phyloP scores from a whole-genome alignment of 2,329 filamentous ascomycete genomes.

The Ophiocordyceps camponoti-leonardi region DNA sequence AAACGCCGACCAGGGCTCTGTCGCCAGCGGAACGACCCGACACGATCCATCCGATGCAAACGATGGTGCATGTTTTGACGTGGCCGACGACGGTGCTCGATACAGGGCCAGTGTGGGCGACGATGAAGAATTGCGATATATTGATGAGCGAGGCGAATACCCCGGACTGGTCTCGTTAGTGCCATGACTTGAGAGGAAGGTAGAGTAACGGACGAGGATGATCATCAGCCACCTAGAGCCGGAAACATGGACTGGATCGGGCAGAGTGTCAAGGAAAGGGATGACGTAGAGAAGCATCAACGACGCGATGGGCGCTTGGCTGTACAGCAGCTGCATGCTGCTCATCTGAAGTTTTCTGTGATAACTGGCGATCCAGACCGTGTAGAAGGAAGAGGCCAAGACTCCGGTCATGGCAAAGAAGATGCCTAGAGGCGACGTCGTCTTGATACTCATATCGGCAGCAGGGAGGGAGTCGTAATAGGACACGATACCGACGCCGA shows the following conservation, averaged over 20 bases:
- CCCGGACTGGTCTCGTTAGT: conserved; percentile 29
- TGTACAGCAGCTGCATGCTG: conserved; percentile 53
- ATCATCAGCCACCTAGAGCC: conserved; percentile 40
- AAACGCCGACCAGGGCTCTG: conserved; percentile 34
- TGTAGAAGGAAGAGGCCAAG: conserved; percentile 49
- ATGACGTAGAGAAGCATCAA: conserved; percentile 48
- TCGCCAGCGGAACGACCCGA: conserved; percentile 38
- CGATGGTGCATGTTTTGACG: conserved; percentile 47
- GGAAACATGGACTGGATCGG: conserved; percentile 33
- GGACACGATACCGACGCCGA: conserved; percentile 47
- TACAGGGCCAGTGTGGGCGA: conserved; percentile 43
- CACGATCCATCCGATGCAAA: conserved; percentile 42
- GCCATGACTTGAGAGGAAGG: neutral
- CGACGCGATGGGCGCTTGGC: conserved; percentile 46
- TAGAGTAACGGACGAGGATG: conserved; percentile 25
- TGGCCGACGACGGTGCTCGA: conserved; percentile 50
- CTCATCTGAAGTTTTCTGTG: conserved; percentile 47
- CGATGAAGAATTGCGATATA: conserved; percentile 45
- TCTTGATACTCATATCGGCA: conserved; percentile 29
- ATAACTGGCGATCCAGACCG: conserved; percentile 50
- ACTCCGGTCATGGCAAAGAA: conserved; percentile 47
- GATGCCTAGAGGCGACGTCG: conserved; percentile 40
- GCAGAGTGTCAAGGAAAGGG: conserved; percentile 47
- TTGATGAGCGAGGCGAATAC: conserved; percentile 48
- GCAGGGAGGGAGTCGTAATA: conserved; percentile 48